These are phyloP conservation scores for Rosa rugosa DNA, from an alignment of 306 rosid species.

Conservation along the genomic window DNA sequence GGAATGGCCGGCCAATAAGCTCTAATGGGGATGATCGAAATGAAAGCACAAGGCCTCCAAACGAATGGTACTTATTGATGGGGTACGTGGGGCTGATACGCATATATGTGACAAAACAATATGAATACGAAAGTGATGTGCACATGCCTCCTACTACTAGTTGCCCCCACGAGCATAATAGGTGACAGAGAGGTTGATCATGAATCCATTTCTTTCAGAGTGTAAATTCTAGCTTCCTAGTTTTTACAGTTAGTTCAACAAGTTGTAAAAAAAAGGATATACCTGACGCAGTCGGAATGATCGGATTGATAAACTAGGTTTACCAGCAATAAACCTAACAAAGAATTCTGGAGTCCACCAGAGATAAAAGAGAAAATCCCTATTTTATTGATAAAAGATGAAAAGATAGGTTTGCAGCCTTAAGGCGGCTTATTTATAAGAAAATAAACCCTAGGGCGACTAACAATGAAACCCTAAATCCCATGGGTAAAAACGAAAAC, in stretches of 20 bases:
- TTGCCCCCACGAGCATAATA: slow-evolving; percentile 22
- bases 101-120: slow-evolving; percentile 27
- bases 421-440: too few relatives aligned
- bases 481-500: too few relatives aligned
- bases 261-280: not conserved
- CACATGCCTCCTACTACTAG: slow-evolving; percentile 31
- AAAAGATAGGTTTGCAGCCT: too few relatives aligned
- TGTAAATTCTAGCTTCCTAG: not conserved
- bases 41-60: not conserved
- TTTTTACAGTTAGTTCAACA: not conserved
- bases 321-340: too few relatives aligned
- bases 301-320: too few relatives aligned
- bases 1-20: not conserved
- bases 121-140: slow-evolving; percentile 34
- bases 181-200: not conserved
- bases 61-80: not conserved
- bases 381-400: too few relatives aligned
- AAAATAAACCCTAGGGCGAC: too few relatives aligned
- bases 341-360: too few relatives aligned
- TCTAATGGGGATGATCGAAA: not conserved
- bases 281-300: too few relatives aligned
- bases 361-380: too few relatives aligned
- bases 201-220: not conserved
- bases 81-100: slow-evolving; percentile 23
- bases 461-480: too few relatives aligned